Percentiles rank a stretch among this genome's conserved stretches.
phyloP scores from a whole-genome alignment of 306 rosid species.

The Inga oerstediana region DNA sequence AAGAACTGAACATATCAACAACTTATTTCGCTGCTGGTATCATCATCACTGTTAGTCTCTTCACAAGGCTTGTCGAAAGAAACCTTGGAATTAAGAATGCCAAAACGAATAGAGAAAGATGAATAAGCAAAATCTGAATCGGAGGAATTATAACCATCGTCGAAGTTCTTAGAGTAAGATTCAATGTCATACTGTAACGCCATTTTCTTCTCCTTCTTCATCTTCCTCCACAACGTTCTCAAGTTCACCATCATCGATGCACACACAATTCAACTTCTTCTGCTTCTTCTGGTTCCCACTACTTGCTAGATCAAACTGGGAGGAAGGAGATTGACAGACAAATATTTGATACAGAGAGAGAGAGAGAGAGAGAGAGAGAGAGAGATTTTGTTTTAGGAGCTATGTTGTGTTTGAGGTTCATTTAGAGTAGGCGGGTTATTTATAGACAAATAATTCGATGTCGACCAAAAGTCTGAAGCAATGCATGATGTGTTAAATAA shows the following conservation, averaged over 20 bases:
- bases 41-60: neutral
- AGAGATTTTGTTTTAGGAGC: neutral
- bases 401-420: neutral
- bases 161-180: slow-evolving; percentile 65
- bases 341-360: neutral
- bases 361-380: neutral
- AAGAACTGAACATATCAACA: neutral
- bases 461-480: neutral
- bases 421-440: neutral
- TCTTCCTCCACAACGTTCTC: slow-evolving; percentile 57
- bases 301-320: neutral
- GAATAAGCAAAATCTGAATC: slow-evolving; percentile 55
- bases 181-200: slow-evolving; percentile 53
- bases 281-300: neutral
- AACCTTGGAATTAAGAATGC: slow-evolving; percentile 38
- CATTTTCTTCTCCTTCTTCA: slow-evolving; percentile 54
- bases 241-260: slow-evolving; percentile 37
- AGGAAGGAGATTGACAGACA: neutral
- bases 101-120: slow-evolving; percentile 74
- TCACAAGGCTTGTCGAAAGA: neutral
- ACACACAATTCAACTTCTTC: neutral
- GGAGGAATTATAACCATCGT: slow-evolving; percentile 46
- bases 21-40: neutral
- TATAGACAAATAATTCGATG: neutral
- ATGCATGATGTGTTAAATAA: neutral